Evolutionary conservation across 2,329 filamentous ascomycete species (phyloP).

Genomic region (Fusarium robinianum): DNA sequence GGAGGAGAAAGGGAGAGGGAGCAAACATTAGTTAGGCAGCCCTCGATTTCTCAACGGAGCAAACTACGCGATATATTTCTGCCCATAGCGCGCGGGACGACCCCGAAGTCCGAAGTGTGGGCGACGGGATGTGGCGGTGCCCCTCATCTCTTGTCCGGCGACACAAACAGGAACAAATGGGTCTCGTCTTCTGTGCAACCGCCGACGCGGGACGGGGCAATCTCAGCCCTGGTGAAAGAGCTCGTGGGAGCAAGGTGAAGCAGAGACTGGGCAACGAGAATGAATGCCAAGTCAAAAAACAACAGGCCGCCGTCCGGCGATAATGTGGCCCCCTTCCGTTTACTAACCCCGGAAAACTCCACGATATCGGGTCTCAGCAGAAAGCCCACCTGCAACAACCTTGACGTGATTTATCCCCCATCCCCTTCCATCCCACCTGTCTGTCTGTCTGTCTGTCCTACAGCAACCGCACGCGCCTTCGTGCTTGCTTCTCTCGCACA

Average conservation of each 20-base stretch:
- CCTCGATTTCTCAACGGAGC: background rate
- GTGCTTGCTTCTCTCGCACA: conserved; percentile 7
- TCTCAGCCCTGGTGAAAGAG: conserved; percentile 3
- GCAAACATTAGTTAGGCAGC: background rate
- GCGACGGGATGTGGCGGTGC: conserved; percentile 5
- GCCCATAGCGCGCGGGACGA: too few relatives aligned
- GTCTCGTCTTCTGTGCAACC: conserved; percentile 14
- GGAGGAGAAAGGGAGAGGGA: too few relatives aligned
- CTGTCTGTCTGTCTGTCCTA: conserved; percentile 1
- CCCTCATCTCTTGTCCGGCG: background rate
- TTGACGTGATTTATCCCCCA: conserved; percentile 5
- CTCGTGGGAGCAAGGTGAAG: too few relatives aligned
- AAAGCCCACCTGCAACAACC: conserved; percentile 11
- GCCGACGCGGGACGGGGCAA: conserved; percentile 17
- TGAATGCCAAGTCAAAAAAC: too few relatives aligned
- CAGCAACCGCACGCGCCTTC: background rate
- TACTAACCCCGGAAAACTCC: too few relatives aligned
- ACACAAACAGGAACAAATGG: background rate
- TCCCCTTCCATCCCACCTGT: background rate
- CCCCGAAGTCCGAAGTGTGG: conserved; percentile 5
- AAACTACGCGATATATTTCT: background rate
- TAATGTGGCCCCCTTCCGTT: too few relatives aligned
- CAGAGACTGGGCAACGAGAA: too few relatives aligned
- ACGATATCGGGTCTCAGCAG: too few relatives aligned
- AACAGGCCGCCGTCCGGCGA: too few relatives aligned